Percentiles rank a stretch among this genome's conserved stretches.
Conservation (phyloP, 768 basidiomycete species). For the Amanita subjunquillea region DNA sequence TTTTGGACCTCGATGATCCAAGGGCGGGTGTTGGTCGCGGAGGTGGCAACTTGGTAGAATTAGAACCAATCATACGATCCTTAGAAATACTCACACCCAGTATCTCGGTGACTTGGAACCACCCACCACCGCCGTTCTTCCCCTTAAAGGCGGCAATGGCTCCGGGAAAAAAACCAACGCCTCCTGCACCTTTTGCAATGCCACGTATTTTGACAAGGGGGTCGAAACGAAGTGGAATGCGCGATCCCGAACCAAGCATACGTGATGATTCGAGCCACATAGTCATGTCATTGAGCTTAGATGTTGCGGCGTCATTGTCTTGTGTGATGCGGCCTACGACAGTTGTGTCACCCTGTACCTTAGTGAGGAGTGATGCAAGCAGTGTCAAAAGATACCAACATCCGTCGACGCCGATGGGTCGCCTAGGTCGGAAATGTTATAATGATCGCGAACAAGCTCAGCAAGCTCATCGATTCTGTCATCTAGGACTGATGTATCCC, state of each 20-base stretch:
- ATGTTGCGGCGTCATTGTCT: constrained; percentile 49
- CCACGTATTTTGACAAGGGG: constrained; percentile 56
- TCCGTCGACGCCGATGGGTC: constrained; percentile 49
- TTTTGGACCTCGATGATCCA: constrained; percentile 14
- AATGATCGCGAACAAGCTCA: constrained; percentile 60
- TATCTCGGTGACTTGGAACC: constrained; percentile 78
- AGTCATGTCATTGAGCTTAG: constrained; percentile 69
- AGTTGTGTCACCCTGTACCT: constrained; percentile 46
- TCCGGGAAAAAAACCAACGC: constrained; percentile 79
- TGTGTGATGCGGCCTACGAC: constrained; percentile 67
- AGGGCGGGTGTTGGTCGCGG: constrained; percentile 31
- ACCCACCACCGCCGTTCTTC: constrained; percentile 82
- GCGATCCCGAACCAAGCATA: constrained; percentile 54
- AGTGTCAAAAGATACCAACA: constrained; percentile 18
- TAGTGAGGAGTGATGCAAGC: not conserved
- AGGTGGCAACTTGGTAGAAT: constrained; percentile 46
- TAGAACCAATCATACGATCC: not conserved
- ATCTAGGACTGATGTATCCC: constrained; percentile 52
- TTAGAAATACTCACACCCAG: constrained; percentile 47
- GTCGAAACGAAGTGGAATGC: constrained; percentile 64
- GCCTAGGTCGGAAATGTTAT: constrained; percentile 62
- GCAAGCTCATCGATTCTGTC: constrained; percentile 81
- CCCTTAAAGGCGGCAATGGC: constrained; percentile 81
- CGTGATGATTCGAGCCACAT: constrained; percentile 81
- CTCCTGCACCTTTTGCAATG: constrained; percentile 46